Evolutionary conservation across 805 yeast genomes (phyloP), one percentile per base, ranked within the genome.

Genomic region (Saccharomycopsis sp.): DNA sequence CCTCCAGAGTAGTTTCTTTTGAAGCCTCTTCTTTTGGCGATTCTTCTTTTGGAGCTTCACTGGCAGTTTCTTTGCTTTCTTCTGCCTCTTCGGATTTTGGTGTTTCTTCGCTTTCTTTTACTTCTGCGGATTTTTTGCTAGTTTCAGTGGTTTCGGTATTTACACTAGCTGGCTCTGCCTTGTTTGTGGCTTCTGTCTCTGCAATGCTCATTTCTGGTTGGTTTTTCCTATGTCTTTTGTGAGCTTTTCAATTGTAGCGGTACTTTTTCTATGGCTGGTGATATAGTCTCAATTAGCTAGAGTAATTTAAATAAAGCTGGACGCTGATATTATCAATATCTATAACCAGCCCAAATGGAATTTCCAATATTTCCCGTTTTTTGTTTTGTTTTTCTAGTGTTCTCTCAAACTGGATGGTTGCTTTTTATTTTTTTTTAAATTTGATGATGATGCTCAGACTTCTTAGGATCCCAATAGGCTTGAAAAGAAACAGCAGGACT

Each of bases 21-120:
- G 64, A 62, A 59, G 61, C 62, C 51, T 64, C 61, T 53, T 56
- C 64, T 48, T 47, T 60, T 51, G 59, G 55, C 55, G 62, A 67
- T 53, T 60, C 61, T 52, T 62, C 18, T 56, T 41, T 29, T 50
- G 55, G 18, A 18, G 48, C 55, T 51, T 54, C 58, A 29, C 57
- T 55, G 51, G 47, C 51, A 23, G 55, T 24, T n/a, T 41, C 52
- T 14, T n/a, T 50, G 37, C 14, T 24, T 21, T 44, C 37, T 8
- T 53, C 51, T 2, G 34, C 15, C 21, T 44, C 48, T 12, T 29
- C 34, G n/a, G 57, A 54, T 34, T 51, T 54, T 51, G 21, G 56
- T 46, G 57, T 48, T 44, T 59, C 61, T 21, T 54, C 63, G 34
- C 44, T 55, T 47, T 58, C 52, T 20, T 59, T 57, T 16, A 52